Conservation (phyloP, 768 basidiomycete genomes). For the Suillus subluteus region DNA sequence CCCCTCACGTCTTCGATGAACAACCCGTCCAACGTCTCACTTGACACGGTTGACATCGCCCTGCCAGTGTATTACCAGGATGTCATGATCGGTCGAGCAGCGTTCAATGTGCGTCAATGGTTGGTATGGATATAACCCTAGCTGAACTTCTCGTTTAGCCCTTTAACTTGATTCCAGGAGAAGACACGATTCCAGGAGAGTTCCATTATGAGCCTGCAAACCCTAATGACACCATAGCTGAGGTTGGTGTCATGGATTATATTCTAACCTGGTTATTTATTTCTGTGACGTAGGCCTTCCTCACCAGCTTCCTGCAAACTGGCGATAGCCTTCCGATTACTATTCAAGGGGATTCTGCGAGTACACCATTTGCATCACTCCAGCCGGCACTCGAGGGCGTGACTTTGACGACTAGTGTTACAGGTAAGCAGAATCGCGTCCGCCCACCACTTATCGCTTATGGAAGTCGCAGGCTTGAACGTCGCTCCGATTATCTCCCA, state of each 20-base stretch:
- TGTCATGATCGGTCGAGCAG: slow-evolving; percentile 60
- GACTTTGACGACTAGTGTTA: slow-evolving; percentile 50
- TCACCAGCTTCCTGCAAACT: slow-evolving; percentile 62
- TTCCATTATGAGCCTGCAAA: slow-evolving; percentile 71
- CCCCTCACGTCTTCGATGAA: slow-evolving; percentile 60
- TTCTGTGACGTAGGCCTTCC: slow-evolving; percentile 46
- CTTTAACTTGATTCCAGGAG: slow-evolving; percentile 61
- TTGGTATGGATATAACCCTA: background rate
- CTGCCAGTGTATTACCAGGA: slow-evolving; percentile 62
- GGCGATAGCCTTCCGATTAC: slow-evolving; percentile 49
- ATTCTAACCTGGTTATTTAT: background rate
- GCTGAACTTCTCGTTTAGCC: slow-evolving; percentile 36
- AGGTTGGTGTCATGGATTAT: slow-evolving; percentile 30
- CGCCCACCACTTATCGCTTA: slow-evolving; percentile 1
- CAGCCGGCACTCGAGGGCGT: slow-evolving; percentile 57
- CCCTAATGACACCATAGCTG: slow-evolving; percentile 68
- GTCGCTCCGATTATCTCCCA: slow-evolving; percentile 60
- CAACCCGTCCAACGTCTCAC: slow-evolving; percentile 71
- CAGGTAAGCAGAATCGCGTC: slow-evolving; percentile 37
- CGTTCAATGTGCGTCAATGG: slow-evolving; percentile 50
- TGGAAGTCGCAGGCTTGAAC: slow-evolving; percentile 42
- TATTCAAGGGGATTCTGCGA: slow-evolving; percentile 60
- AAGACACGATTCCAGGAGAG: slow-evolving; percentile 55
- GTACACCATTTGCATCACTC: slow-evolving; percentile 67
- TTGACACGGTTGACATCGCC: slow-evolving; percentile 58